phyloP scores from a whole-genome alignment of 176 grass and related monocot species.

The Paspalum vaginatum region DNA sequence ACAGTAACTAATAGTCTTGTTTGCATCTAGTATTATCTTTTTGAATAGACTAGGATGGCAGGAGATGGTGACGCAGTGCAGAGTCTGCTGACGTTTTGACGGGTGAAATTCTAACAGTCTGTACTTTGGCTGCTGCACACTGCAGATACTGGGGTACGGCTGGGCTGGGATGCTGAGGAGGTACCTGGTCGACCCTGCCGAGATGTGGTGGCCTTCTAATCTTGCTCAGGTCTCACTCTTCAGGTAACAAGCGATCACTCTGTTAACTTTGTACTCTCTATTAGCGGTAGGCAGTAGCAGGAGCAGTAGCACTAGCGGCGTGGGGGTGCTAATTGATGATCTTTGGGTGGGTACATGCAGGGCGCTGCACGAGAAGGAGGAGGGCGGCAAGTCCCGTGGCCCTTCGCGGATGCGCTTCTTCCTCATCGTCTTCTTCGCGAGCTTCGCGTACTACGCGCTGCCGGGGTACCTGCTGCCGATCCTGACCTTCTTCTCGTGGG shows the following conservation, averaged over 20 bases:
- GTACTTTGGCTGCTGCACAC: neutral
- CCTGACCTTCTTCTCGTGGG: constrained; percentile 96
- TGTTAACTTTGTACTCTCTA: neutral
- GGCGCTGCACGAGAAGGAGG: constrained; percentile 82
- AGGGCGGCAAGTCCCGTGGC: constrained; percentile 43
- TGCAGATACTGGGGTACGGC: constrained; percentile 86
- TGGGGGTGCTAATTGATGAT: too few relatives aligned
- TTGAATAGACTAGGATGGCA: neutral
- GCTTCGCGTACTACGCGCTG: constrained; percentile 85
- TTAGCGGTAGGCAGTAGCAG: too few relatives aligned
- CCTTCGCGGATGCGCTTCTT: constrained; percentile 90
- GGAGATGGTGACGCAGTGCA: neutral
- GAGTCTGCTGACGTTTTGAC: neutral
- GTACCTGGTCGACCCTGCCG: constrained; percentile 91
- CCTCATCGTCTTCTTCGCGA: constrained; percentile 73
- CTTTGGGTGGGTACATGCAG: constrained; percentile 27
- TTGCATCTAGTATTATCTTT: neutral
- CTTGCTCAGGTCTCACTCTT: constrained; percentile 96
- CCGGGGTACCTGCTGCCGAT: constrained; percentile 84
- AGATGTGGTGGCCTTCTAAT: constrained; percentile 99
- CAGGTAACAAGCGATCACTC: constrained; percentile 46
- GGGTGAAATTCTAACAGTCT: neutral
- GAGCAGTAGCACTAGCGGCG: too few relatives aligned
- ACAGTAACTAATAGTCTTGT: neutral
- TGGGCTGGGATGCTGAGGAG: constrained; percentile 91